Evolutionary conservation across 2,329 filamentous ascomycete species (phyloP), one percentile per base, ranked within the genome.

Genomic region (Ascochyta clinopodiicola): DNA sequence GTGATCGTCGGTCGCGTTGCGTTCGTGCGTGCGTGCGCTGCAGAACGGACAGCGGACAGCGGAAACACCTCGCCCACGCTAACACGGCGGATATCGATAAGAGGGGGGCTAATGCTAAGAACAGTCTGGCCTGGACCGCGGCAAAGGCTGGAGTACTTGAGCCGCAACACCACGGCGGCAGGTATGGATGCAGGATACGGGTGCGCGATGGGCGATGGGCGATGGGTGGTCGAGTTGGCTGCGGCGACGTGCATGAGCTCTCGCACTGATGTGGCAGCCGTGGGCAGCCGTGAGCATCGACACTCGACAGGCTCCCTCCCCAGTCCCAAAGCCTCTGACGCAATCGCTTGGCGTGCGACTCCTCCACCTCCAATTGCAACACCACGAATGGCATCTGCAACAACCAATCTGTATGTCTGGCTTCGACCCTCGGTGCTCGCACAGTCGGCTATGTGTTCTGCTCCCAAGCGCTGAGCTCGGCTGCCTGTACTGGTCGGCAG

Each of bases 1-100:
- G 55, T 58, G 56, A 59, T 64, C 51, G 62, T 64, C 63, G 55
- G 29, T 31, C 61, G 51, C 57, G 58, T 58, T 60, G 63, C 59
- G 64, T 67, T 4, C 22, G 22, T 24, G 22, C 38, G 57, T 60
- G 48, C 57, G 50, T 44, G 29, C 29, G 37, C 44, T 48, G 39
- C 51, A 55, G 40, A 49, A 29, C 37, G 37, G 51, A 55, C 51
- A 53, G 50, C 45, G 52, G 52, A 45, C 40, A 34, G 22, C 39
- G 35, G 34, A 22, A 51, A 51, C 45, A 37, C 12, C 29, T 24
- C 21, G 27, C 31, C 13, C 27, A 38, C 40, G 53, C 47, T 44
- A 35, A 40, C 50, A 42, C 21, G 46, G 38, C 37, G 37, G 53
- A 49, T 57, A 63, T 62, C 62, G 63, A 66, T 66, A 66, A 64